A percentile compares a stretch with the other conserved stretches of the same genome.
Conservation (phyloP, 2,329 filamentous ascomycete genomes). For the Beauveria sp. region DNA sequence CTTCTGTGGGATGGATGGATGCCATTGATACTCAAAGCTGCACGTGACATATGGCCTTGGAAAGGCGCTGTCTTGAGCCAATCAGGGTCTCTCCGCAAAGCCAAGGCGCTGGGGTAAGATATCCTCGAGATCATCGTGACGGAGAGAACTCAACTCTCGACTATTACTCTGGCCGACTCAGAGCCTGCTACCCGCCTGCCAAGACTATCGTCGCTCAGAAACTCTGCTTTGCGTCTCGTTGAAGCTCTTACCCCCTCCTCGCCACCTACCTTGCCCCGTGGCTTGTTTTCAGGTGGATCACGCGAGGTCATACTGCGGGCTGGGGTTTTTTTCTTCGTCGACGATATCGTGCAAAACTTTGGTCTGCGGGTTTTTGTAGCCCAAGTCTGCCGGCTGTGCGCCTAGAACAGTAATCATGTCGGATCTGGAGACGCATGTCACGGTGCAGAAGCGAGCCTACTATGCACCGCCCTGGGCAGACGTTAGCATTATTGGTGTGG, state of each 20-base stretch:
- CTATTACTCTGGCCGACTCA: not conserved
- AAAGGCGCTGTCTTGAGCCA: not conserved
- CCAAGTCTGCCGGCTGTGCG: not conserved
- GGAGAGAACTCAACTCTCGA: not conserved
- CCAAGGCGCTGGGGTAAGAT: not conserved
- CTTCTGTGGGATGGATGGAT: not conserved
- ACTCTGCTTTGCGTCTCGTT: not conserved
- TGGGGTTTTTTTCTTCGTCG: not conserved
- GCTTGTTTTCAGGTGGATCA: conserved; percentile 6
- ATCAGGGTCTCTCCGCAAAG: not conserved
- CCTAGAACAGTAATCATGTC: conserved; percentile 17
- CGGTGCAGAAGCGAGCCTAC: conserved; percentile 54
- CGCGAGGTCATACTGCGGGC: not conserved
- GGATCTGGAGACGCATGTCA: conserved; percentile 34
- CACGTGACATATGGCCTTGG: not conserved
- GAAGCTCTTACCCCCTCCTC: not conserved
- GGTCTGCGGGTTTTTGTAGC: not conserved
- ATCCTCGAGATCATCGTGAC: not conserved
- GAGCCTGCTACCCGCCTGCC: not conserved
- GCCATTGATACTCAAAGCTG: not conserved
- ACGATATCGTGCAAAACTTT: not conserved
- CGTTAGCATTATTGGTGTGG: conserved; percentile 92
- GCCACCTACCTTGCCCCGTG: not conserved
- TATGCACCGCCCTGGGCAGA: conserved; percentile 96
- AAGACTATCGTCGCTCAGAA: not conserved